Evolutionary conservation across 225 moss, liverwort and hornwort genomes (phyloP).

Genomic region (Rhytidiadelphus loreus): DNA sequence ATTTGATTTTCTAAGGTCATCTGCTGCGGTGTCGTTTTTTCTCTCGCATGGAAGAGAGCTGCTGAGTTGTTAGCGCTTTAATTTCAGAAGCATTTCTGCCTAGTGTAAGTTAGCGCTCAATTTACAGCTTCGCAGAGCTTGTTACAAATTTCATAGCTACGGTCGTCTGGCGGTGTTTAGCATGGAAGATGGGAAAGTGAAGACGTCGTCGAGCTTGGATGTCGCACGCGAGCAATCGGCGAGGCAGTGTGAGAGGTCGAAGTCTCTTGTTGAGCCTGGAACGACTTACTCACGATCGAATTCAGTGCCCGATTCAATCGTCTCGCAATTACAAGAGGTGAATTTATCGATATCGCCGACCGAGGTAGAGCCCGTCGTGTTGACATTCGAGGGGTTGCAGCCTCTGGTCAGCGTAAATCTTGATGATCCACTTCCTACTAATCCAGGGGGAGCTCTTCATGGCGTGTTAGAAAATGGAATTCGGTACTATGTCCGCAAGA

Average conservation of each 20-base stretch:
- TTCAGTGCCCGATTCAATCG: neutral
- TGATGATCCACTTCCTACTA: constrained; percentile 39
- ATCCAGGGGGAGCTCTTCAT: constrained; percentile 23
- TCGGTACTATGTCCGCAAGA: constrained; percentile 60
- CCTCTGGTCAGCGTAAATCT: constrained; percentile 29
- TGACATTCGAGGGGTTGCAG: constrained; percentile 51
- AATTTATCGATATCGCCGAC: neutral
- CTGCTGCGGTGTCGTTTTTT: neutral
- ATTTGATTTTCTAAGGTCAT: neutral
- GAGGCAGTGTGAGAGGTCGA: neutral
- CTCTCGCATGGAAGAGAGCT: neutral
- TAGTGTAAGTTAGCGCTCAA: neutral
- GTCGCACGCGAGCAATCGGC: constrained; percentile 5
- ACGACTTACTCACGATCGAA: neutral
- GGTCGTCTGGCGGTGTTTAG: neutral
- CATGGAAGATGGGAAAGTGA: neutral
- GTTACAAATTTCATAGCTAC: neutral
- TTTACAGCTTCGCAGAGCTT: neutral
- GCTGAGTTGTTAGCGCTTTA: neutral
- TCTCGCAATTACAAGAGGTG: neutral
- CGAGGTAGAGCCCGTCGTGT: neutral
- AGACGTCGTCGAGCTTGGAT: neutral
- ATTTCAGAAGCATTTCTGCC: neutral
- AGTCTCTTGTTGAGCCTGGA: neutral
- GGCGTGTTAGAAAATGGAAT: constrained; percentile 58